Conservation (phyloP, 352 stramenopile species). For the Globisporangium nagaii region DNA sequence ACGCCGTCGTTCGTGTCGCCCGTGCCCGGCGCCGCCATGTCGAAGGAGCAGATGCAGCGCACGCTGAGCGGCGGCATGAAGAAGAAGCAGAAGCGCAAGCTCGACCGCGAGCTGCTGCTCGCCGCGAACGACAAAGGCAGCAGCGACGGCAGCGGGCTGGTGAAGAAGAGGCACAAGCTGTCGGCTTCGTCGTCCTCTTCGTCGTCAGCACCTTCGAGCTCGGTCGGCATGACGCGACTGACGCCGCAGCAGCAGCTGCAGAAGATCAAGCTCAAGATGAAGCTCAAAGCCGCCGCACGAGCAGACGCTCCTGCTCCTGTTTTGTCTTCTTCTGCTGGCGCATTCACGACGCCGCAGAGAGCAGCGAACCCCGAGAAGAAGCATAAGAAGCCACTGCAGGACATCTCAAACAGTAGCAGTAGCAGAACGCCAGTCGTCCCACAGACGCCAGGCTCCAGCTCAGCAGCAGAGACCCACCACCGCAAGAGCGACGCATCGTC, state of each 20-base stretch:
- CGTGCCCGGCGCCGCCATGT: slow-evolving; percentile 4
- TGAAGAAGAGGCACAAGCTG: slow-evolving; percentile 22
- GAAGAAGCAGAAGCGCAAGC: slow-evolving; percentile 28
- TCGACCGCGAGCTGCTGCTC: slow-evolving; percentile 18
- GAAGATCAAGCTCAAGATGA: slow-evolving; percentile 11
- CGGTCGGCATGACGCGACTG: not conserved
- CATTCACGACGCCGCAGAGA: slow-evolving; percentile 4
- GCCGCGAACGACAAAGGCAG: not conserved
- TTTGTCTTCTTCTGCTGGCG: not conserved
- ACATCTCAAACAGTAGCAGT: slow-evolving; percentile 41
- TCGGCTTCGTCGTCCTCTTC: not conserved
- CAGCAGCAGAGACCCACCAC: not conserved
- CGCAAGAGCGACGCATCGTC: not conserved
- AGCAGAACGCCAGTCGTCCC: slow-evolving; percentile 11
- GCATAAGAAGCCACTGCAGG: slow-evolving; percentile 19
- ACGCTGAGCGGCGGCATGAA: slow-evolving; percentile 29
- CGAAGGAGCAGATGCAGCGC: slow-evolving; percentile 23
- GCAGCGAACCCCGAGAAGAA: slow-evolving; percentile 4
- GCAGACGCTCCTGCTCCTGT: not conserved
- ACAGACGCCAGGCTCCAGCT: not conserved
- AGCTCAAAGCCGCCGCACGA: slow-evolving; percentile 9
- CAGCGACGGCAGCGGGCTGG: not conserved
- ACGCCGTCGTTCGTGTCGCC: slow-evolving; percentile 44
- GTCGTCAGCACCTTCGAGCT: not conserved
- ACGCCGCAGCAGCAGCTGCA: slow-evolving; percentile 7